A percentile compares a stretch with the other conserved stretches of the same genome.
These are phyloP conservation scores for Boletellus sp. DNA, from an alignment of 768 basidiomycete genomes.

Conservation along the genomic window DNA sequence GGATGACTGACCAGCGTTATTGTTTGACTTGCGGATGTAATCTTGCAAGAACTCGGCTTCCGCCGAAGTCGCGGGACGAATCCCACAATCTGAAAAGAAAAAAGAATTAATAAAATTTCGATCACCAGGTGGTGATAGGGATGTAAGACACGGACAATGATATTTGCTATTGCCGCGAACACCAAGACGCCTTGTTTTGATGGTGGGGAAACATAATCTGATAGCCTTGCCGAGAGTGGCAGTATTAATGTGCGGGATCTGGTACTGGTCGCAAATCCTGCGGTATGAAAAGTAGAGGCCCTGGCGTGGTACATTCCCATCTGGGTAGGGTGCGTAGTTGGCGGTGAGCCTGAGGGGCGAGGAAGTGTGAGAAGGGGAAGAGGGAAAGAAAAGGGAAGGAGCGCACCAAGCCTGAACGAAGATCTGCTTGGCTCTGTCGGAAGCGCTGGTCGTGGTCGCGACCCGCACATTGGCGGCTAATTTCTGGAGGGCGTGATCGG, in stretches of 20 bases:
- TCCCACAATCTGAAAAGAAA: slow-evolving; percentile 71
- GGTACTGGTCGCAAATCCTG: slow-evolving; percentile 87
- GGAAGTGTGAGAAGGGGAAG: slow-evolving; percentile 16
- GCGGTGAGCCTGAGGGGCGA: slow-evolving; percentile 69
- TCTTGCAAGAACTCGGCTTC: slow-evolving; percentile 92
- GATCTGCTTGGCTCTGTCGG: slow-evolving; percentile 87
- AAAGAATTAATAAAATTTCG: slow-evolving; percentile 29
- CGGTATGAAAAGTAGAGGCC: slow-evolving; percentile 93
- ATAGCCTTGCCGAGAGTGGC: slow-evolving; percentile 95
- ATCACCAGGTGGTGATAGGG: slow-evolving; percentile 33
- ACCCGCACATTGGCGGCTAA: slow-evolving; percentile 82
- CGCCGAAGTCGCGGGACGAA: slow-evolving; percentile 84
- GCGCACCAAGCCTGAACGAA: slow-evolving; percentile 90
- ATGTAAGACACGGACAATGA: slow-evolving; percentile 64
- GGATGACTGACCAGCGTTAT: slow-evolving; percentile 72
- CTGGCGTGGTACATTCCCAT: slow-evolving; percentile 91
- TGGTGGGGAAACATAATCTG: slow-evolving; percentile 87
- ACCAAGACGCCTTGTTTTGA: slow-evolving; percentile 91
- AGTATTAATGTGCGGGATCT: slow-evolving; percentile 92
- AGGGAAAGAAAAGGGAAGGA: slow-evolving; percentile 15
- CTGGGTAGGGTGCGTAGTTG: slow-evolving; percentile 87
- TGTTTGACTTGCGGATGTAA: slow-evolving; percentile 88
- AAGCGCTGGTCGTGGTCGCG: slow-evolving; percentile 87
- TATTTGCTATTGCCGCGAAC: slow-evolving; percentile 96
- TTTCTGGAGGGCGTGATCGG: slow-evolving; percentile 81